These are phyloP conservation scores for Monosporascus sp. DNA, from an alignment of 2,329 filamentous ascomycete species.

Conservation along the genomic window DNA sequence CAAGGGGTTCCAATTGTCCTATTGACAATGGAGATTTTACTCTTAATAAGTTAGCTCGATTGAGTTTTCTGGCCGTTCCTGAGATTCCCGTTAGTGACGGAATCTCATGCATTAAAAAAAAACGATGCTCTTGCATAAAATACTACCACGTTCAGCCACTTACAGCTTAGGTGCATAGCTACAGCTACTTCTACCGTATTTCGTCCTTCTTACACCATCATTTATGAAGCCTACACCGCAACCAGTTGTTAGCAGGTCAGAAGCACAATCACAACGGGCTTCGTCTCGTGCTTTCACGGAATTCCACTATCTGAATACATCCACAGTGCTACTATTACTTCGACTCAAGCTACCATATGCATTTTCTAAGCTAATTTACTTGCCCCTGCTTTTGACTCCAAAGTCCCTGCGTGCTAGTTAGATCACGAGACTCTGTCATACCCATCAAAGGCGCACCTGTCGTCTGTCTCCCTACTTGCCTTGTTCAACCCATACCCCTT, in stretches of 20 bases:
- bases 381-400: background rate
- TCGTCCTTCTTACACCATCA: background rate
- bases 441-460: background rate
- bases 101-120: constrained; percentile 21
- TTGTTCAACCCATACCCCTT: background rate
- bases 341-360: background rate
- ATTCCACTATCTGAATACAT: too few species aligned
- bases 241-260: too few species aligned
- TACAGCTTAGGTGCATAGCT: background rate
- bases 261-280: too few species aligned
- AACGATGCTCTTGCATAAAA: background rate
- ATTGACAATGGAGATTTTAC: background rate
- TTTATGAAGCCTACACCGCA: too few species aligned
- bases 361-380: background rate
- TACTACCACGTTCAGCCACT: background rate
- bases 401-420: background rate
- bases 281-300: too few species aligned
- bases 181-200: background rate
- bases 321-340: too few species aligned
- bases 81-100: constrained; percentile 24
- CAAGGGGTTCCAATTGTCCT: too few species aligned
- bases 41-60: background rate
- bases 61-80: constrained; percentile 13
- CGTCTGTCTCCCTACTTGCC: background rate
- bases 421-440: background rate